Evolutionary conservation across 371 early-diverging fungal genomes (phyloP).

Genomic region (Cokeromyces recurvatus): DNA sequence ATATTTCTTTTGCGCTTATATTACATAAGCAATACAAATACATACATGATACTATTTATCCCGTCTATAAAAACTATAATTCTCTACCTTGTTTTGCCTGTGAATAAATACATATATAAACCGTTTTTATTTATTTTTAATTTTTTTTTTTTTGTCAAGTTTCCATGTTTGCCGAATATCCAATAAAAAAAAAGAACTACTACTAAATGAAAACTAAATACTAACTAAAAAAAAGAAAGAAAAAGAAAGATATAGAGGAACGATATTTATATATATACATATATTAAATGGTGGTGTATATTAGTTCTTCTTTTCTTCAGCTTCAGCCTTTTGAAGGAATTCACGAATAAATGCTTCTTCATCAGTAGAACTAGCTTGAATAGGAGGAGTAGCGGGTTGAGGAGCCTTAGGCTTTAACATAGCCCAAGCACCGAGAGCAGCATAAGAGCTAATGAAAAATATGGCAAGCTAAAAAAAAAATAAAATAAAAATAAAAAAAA

Average conservation of each 20-base stretch:
- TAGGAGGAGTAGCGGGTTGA: constrained; percentile 54
- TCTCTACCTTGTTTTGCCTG: too few species aligned
- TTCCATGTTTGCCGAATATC: too few species aligned
- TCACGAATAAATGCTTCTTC: constrained; percentile 66
- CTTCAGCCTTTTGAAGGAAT: constrained; percentile 62
- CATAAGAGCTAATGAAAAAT: constrained; percentile 46
- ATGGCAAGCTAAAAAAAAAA: constrained; percentile 34
- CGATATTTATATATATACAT: too few species aligned
- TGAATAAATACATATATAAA: too few species aligned
- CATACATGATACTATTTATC: too few species aligned
- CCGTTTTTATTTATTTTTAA: not conserved
- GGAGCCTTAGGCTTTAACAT: constrained; percentile 46
- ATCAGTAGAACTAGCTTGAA: constrained; percentile 62
- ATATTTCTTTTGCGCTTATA: too few species aligned
- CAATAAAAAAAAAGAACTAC: too few species aligned
- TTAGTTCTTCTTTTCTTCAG: constrained; percentile 47
- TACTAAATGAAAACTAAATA: too few species aligned
- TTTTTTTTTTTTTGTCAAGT: not conserved
- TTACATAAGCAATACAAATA: too few species aligned
- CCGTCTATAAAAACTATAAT: too few species aligned
- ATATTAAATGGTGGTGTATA: not conserved
- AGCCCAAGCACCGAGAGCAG: constrained; percentile 28
- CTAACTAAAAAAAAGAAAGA: too few species aligned
- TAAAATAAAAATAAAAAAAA: not conserved
- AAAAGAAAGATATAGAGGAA: too few species aligned